Evolutionary conservation across 495 filamentous ascomycete species (phyloP), one percentile per base, ranked within the genome.

Genomic region (Aspergillus cavernicola): DNA sequence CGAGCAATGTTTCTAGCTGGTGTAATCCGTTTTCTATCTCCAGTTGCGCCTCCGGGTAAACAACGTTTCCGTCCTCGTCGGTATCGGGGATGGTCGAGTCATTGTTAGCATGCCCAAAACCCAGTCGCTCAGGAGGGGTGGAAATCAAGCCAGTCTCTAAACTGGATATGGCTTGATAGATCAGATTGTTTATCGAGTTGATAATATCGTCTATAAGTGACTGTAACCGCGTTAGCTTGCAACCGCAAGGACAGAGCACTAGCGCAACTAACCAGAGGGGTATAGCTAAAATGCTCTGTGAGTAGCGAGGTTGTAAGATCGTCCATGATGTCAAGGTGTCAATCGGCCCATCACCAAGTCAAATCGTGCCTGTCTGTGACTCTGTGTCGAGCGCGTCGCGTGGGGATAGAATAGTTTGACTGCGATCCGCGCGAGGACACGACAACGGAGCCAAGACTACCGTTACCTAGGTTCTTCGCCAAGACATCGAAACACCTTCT

Each of bases 121-220:
- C 93, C 45, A 98, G 82, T 10, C 78, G 70, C 16, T 82, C 71
- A 1, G 92, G 88, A 0, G 86, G 79, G 7, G 86, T 84, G 39
- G 77, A 76, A 32, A 90, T 72, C 18, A 97, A 81, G 6, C 87
- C 89, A 44, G 79, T 77, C 67, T 98, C 93, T 55, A 97, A 79
- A 54, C 83, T 85, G 54, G 87, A 85, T 56, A 96, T 84, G 47
- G 89, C 89, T 61, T 83, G 83, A 69, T 92, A 92, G 60, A 90
- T 84, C 61, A 97, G 76, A 50, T 88, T 86, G 75, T 97, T 97
- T 61, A 96, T 83, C 53, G 85, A 85, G 76, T 98, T 97, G 73
- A 97, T 96, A 55, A 98, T 88, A 65, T 97, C 93, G 78, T 98
- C 93, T 65, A 98, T 85, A 19, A 98, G 81, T 55, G 86, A 86